Base-by-base conservation (phyloP, 2,329 filamentous ascomycete genomes). In the Aurifilum marmelostoma region DNA sequence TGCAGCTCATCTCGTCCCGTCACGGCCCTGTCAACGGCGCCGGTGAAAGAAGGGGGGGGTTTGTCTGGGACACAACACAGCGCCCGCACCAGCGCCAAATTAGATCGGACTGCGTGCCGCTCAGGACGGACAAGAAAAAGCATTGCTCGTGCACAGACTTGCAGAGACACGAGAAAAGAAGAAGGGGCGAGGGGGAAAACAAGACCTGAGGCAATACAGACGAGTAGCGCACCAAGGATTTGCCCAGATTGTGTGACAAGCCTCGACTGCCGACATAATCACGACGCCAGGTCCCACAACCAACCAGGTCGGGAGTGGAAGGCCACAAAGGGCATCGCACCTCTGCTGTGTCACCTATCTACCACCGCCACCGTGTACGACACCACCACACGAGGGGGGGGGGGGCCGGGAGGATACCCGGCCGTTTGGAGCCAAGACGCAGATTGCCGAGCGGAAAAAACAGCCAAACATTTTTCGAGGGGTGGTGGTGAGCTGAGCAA, bases 361-460 rank as follows among this genome's bases (percentile, higher is more conserved):
- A 9, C 29, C 29, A 37, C 27, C 29, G 29, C 27, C 32, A 37
- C 29, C 56, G n/a, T n/a, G n/a, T n/a, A n/a, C n/a, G n/a, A n/a
- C n/a, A n/a, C n/a, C n/a, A n/a, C n/a, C n/a, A 59, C 32, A 18
- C 7, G 50, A 29, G 50, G 11, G 50, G n/a, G n/a, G n/a, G n/a
- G n/a, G n/a, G n/a, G n/a, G n/a, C n/a, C 50, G 50, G 50, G 24
- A 27, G 24, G 50, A 54, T 18, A 32, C 52, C 52, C 27, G 52
- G 52, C 18, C 56, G 27, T 21, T 34, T 37, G 56, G n/a, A 59
- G 56, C 24, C 56, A 59, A 59, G 56, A 37, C 56, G 29, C 56
- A 59, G 56, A 59, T 37, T 59, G 56, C 56, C 56, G 56, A 59
- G 29, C 56, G 56, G 56, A 59, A 32, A 59, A 59, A 34, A 59